Base-by-base conservation (phyloP, 495 filamentous ascomycete species). In the Podospora australis region DNA sequence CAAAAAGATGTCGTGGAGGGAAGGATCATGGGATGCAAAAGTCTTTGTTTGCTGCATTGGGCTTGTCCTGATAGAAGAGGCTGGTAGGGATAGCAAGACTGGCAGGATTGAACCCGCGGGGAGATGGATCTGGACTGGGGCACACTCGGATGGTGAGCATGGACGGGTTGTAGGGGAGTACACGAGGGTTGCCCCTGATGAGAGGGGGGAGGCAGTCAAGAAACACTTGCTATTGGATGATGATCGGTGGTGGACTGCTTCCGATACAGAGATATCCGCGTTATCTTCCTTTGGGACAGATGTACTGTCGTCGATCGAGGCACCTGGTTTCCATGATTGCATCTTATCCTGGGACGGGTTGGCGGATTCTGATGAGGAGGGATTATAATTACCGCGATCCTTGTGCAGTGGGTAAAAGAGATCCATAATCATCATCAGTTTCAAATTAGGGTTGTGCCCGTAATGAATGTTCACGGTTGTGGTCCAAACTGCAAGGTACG, bases 21-120 rank as follows among this genome's bases (percentile, higher is more conserved):
- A n/a, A 14, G 44, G 44, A n/a, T 9, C 29, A 13, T 46, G 44
- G 44, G 44, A 46, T 38, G 30, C 29, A 7, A 46, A 46, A 25
- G 20, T 46, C 0, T 17, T 46, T 22, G 29, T 38, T 7, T 38
- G 29, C 25, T 2, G 6, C 4, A 24, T 20, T 3, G 29, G 44
- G 2, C 24, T 46, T 29, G 20, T 46, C 9, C 10, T 38, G 19
- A 17, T 46, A 7, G 44, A 46, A 20, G 44, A 46, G 29, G 23
- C 19, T 2, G 22, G 20, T 16, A 19, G 44, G 20, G 44, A 36
- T 24, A 20, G 23, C 20, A 25, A 16, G 11, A n/a, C n/a, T n/a
- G 44, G 44, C 2, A 14, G 9, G 17, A 36, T 46, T 8, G 29
- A 35, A 3, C n/a, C 44, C 11, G 9, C 21, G 11, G 24, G 19